Conservation (phyloP, 2,329 filamentous ascomycete genomes). For the Cladosporium sp. region DNA sequence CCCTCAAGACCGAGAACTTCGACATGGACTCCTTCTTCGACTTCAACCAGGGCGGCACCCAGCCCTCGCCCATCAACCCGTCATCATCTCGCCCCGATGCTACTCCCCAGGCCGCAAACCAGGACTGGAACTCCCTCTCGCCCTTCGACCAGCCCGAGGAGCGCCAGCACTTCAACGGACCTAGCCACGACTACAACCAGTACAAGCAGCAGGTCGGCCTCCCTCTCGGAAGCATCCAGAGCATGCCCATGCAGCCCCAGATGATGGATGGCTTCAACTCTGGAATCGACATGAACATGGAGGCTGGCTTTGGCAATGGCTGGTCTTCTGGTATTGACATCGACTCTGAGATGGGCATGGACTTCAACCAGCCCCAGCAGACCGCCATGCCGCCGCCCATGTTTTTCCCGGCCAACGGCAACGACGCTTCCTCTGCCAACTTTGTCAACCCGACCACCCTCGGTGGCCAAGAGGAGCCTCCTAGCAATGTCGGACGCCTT, state of each 20-base stretch:
- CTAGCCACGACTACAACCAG: conserved; percentile 90
- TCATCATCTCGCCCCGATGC: conserved; percentile 24
- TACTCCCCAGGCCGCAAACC: conserved; percentile 3
- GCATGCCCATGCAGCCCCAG: conserved; percentile 62
- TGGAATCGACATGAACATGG: conserved; percentile 60
- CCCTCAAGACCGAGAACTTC: conserved; percentile 31
- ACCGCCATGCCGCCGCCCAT: conserved; percentile 47
- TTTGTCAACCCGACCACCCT: conserved; percentile 71
- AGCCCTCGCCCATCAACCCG: conserved; percentile 24
- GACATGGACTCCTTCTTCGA: conserved; percentile 37
- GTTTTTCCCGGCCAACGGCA: conserved; percentile 52
- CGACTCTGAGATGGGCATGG: conserved; percentile 61
- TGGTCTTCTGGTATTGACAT: conserved; percentile 48
- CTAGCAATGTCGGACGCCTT: conserved; percentile 58
- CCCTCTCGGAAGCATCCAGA: conserved; percentile 74
- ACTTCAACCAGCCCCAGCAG: conserved; percentile 42
- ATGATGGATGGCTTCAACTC: conserved; percentile 36
- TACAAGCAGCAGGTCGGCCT: conserved; percentile 95
- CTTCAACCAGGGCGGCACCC: conserved; percentile 31
- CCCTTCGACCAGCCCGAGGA: conserved; percentile 32
- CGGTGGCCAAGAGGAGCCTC: conserved; percentile 54
- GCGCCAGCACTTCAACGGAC: conserved; percentile 39
- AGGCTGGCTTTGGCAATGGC: conserved; percentile 47
- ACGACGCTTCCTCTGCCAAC: conserved; percentile 37
- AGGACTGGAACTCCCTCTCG: conserved; percentile 18